Evolutionary conservation across 306 rosid genomes (phyloP), one percentile per base, ranked within the genome.

Genomic region (Prunus padus): DNA sequence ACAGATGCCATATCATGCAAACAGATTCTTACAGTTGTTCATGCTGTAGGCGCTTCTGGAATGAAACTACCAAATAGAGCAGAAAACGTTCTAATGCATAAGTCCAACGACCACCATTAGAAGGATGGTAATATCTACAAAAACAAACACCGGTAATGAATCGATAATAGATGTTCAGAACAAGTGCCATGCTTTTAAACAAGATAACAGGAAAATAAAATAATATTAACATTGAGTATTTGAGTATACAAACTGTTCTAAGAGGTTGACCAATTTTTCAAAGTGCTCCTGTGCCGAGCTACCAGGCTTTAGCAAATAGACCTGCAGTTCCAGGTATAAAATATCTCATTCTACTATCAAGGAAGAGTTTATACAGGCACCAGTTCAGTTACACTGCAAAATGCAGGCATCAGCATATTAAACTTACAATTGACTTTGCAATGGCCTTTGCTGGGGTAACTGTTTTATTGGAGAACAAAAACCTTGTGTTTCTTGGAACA

Each of bases 31-130:
- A 96, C 99, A 84, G 72, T 77, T 90, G 96, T 82, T 92, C 99
- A 71, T 83, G 82, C 81, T 83, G 97, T 74, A 96, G 83, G 73
- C 99, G 97, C 82, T 89, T 92, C 89, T 89, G 93, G 77, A 96
- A 92, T 77, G 91, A 91, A 77, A 89, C 55, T 64, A 89, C 97
- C 85, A 96, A 87, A 88, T 90, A 90, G 71, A 69, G 82, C 97
- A 96, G 84, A 85, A 96, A 84, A 25, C 96, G 84, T 79, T 90
- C 97, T 80, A 96, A 80, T 28, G 95, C 84, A 76, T 90, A 96
- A 57, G 99, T 96, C 99, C 99, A 96, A 25, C 98, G 98, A 69
- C 99, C 99, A 55, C 99, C 99, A 62, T 96, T 96, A 71, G 99
- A 96, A 76, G 99, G 99, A 78, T 96, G 99, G 84, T 96, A 96